Evolutionary conservation across 306 rosid species (phyloP), one percentile per base, ranked within the genome.

Genomic region (Calophaca sinica): DNA sequence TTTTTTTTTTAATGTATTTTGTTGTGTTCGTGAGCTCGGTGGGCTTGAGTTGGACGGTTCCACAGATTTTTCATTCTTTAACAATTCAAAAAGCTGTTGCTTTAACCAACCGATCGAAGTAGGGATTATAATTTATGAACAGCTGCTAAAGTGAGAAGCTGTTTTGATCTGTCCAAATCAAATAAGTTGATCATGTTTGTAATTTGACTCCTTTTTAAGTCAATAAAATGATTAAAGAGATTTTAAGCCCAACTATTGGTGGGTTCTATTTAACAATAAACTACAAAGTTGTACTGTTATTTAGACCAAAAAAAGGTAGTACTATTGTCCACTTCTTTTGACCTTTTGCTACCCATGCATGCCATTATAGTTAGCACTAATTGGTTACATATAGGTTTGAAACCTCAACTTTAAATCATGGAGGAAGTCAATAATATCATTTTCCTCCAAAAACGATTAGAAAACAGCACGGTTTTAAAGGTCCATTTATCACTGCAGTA

Each of bases 91-190:
- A 78, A 73, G 78, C 33, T 73, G 72, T 51, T 20, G 26, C 26
- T 20, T 20, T 20, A 20, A 20, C 26, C 1, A 52, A 82, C 31
- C 2, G 33, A 59, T 54, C 53, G 11, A 35, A 53, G 13, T 31
- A 38, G 29, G 52, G 41, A 70, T 70, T 69, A 51, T 33, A 60
- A 59, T 33, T 44, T 44, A 32, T 20, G 26, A 20, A 20, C 26
- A 20, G 26, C 26, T 20, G 26, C 26, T 20, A 11, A 29, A 55
- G 9, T 33, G 48, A 51, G 11, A 28, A 33, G 49, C 15, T 20
- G 3, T 5, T 32, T 32, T 55, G 64, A 71, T 59, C 1, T 31
- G 87, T 84, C 82, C 51, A 72, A 76, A 72, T 80, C 87, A 76
- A 68, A 70, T 70, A 79, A 32, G 44, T 29, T 36, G 73, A 71